Percentiles rank a stretch among this genome's conserved stretches.
Conservation (phyloP, 1,139 yeast genomes). For the Hyphopichia pseudoburtonii region DNA sequence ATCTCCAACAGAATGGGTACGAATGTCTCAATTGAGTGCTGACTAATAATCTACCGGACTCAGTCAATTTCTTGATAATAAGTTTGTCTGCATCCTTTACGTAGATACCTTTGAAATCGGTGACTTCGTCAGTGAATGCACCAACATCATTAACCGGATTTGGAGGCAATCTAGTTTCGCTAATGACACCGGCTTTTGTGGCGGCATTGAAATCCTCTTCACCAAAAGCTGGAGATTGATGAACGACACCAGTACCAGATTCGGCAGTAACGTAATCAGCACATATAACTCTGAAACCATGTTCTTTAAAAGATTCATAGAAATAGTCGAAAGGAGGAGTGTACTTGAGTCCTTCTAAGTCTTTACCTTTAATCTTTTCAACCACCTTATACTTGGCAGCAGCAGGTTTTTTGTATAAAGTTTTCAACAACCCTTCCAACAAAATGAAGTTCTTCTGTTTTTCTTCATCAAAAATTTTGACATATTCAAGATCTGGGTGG, state of each 20-base stretch:
- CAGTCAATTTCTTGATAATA: slow-evolving; percentile 82
- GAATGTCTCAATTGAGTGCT: slow-evolving; percentile 89
- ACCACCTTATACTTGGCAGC: slow-evolving; percentile 83
- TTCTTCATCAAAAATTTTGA: slow-evolving; percentile 87
- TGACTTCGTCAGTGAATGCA: slow-evolving; percentile 69
- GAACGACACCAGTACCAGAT: slow-evolving; percentile 99
- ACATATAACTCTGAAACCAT: slow-evolving; percentile 77
- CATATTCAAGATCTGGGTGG: slow-evolving; percentile 86
- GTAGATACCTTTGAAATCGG: slow-evolving; percentile 77
- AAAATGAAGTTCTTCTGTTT: slow-evolving; percentile 77
- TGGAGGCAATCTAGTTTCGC: slow-evolving; percentile 73
- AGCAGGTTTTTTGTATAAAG: slow-evolving; percentile 92
- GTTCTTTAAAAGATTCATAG: slow-evolving; percentile 67
- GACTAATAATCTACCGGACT: slow-evolving; percentile 69
- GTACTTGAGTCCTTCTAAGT: slow-evolving; percentile 75
- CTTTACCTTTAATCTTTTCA: slow-evolving; percentile 76
- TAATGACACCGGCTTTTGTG: slow-evolving; percentile 69
- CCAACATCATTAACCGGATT: slow-evolving; percentile 95
- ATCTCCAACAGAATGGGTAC: slow-evolving; percentile 99
- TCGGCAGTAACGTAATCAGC: slow-evolving; percentile 88
- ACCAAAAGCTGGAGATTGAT: slow-evolving; percentile 98
- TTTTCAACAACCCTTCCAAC: slow-evolving; percentile 74
- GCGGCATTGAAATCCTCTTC: slow-evolving; percentile 95
- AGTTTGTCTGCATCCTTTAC: slow-evolving; percentile 95
- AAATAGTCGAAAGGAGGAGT: slow-evolving; percentile 84